Base-by-base conservation (phyloP, 169 alveolate genomes). In the Plasmodium yoelii region DNA sequence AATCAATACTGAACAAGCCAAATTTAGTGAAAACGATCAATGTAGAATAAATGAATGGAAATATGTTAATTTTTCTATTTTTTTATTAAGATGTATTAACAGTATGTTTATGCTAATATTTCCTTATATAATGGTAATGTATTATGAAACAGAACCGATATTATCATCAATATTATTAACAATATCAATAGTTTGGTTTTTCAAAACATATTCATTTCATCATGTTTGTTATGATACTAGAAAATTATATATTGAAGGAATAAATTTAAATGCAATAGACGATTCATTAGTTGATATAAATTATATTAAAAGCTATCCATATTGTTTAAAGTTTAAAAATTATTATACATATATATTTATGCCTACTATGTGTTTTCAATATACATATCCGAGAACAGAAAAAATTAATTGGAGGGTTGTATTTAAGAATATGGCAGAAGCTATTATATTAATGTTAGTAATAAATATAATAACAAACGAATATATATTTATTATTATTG, bases 321-420 rank as follows among this genome's bases (percentile, higher is more conserved):
- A 90, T 8, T 94, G 98, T 87, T 69, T 97, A 13, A 92, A 87
- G n/a, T 65, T 97, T 28, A 77, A 87, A 46, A 94, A 93, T 87
- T 93, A 94, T 13, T 95, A 95, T 67, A 90, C 97, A 51, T 97
- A 94, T 84, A 80, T 96, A 69, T 57, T 95, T 34, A 95, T 97
- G 95, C 99, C 99, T 26, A 97, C 99, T 2, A 94, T 96, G 90
- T 97, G 99, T 84, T 97, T 92, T 80, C 97, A 97, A 80, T 93
- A 95, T 51, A 87, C 92, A 61, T 97, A 94, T 72, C 98, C 98
- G 34, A 87, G 93, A 69, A 93, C 96, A 26, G 92, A 94, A 19
- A 91, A 92, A 67, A 93, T 92, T 10, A 92, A 93, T n/a, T 93
- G 97, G 95, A 22, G 86, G 55, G 87, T 73, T 19, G 95, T 94